Evolutionary conservation across 441 rosid species (phyloP), one percentile per base, ranked within the genome.

Genomic region (Populus hybrid): DNA sequence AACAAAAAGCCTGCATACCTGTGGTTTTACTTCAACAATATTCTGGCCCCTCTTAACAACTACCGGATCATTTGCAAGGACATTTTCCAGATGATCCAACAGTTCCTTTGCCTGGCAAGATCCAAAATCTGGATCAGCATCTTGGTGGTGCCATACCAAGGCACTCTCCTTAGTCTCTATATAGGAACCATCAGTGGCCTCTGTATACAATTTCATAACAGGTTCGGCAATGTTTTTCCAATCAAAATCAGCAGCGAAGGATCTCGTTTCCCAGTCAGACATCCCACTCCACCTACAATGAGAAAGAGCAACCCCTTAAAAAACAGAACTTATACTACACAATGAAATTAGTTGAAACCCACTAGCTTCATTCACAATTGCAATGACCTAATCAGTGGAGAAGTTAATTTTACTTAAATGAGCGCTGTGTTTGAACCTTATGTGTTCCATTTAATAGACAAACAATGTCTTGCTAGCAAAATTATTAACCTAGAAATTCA

Each of bases 121-220:
- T 77, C 97, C 95, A 81, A 93, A 94, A 87, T 87, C 91, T 10
- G 97, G 97, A 76, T 94, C 97, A 0, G 97, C 98, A 72, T 93
- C 92, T 86, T 89, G 94, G 82, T 91, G 92, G 69, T 93, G 97
- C 98, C 97, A 94, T 12, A 93, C 98, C 83, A 93, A 66, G 75
- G 91, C 97, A 80, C 98, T 91, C 79, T 92, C 95, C 86, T 93
- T 94, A 2, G 72, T 61, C 85, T 94, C 97, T 79, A 93, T 90
- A 77, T 40, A 87, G 35, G 98, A 92, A 71, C 98, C 98, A 83
- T 94, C 97, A 0, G 98, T 93, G n/a, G 97, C 82, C 73, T 94
- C 98, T 61, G 87, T 87, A 76, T 94, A 94, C 31, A 78, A 72
- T 78, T 79, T 84, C 94, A 94, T 90, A 4, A 94, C 84, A 73